These are phyloP conservation scores for Nothophaeocryptopus gaeumannii DNA, from an alignment of 2,329 filamentous ascomycete species.

Conservation along the genomic window DNA sequence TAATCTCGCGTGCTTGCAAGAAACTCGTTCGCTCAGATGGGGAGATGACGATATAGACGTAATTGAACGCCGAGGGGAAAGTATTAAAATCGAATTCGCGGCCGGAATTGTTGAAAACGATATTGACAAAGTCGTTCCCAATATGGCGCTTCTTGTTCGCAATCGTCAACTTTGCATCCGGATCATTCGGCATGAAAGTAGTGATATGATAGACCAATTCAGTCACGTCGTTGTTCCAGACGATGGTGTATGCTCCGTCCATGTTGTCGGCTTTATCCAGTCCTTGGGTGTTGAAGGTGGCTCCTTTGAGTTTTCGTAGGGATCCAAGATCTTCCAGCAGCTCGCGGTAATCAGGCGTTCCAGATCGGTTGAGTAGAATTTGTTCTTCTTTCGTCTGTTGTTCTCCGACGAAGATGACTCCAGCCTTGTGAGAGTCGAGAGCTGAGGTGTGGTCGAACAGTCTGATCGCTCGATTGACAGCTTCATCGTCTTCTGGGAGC, in stretches of 20 bases:
- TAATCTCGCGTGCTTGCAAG: slow-evolving; percentile 56
- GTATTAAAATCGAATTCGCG: slow-evolving; percentile 80
- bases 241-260: slow-evolving; percentile 86
- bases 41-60: slow-evolving; percentile 92
- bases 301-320: slow-evolving; percentile 73
- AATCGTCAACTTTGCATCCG: slow-evolving; percentile 59
- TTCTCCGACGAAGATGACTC: slow-evolving; percentile 88
- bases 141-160: slow-evolving; percentile 86
- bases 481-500: slow-evolving; percentile 61
- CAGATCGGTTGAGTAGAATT: slow-evolving; percentile 81
- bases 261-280: slow-evolving; percentile 72
- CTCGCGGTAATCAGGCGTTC: slow-evolving; percentile 81
- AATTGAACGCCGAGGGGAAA: slow-evolving; percentile 93
- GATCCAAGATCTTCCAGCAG: slow-evolving; percentile 82
- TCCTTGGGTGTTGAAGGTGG: slow-evolving; percentile 89
- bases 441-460: slow-evolving; percentile 84
- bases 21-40: slow-evolving; percentile 79
- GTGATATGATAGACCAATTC: slow-evolving; percentile 95
- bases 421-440: slow-evolving; percentile 92
- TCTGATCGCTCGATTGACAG: slow-evolving; percentile 69
- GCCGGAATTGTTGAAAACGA: slow-evolving; percentile 97
- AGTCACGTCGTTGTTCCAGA: slow-evolving; percentile 91
- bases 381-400: slow-evolving; percentile 78
- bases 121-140: slow-evolving; percentile 96
- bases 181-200: slow-evolving; percentile 93